Base-by-base conservation (phyloP, 768 basidiomycete genomes). In the Amanita thiersii region DNA sequence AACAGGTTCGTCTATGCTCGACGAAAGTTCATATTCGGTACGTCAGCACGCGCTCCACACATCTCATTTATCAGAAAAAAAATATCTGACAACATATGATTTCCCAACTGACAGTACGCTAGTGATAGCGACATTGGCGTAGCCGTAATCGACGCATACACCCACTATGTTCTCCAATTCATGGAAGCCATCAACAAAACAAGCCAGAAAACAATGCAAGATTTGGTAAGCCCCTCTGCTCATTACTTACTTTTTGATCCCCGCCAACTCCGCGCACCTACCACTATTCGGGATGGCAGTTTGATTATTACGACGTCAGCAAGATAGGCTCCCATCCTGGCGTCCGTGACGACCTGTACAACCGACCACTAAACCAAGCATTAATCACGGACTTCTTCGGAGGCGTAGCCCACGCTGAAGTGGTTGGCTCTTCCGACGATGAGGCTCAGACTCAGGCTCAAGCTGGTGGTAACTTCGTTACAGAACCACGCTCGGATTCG, bases 161-260 rank as follows among this genome's bases (percentile, higher is more conserved):
- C 94, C 0, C 96, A 98, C 62, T 85, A 86, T 53, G 70, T 93
- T 20, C 76, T 99, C 7, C 75, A 91, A 48, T 92, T 79, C 59
- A 81, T 99, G 72, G 96, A 98, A 58, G 74, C 77, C 12, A 81
- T 94, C 52, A 88, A 91, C 64, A 96, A 96, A 62, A 93, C 93
- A 0, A 86, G 81, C 36, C 75, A 79, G 32, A 69, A 71, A 12
- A 84, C 85, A 10, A 73, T 94, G 71, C 70, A 80, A 42, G 86
- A 94, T 52, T 69, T 96, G 37, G 91, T 92, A 45, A 32, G 84
- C 66, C 26, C 29, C 20, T 30, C n/a, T 33, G 25, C 24, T 35
- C 17, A 28, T 30, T 15, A 24, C 21, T 32, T n/a, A 5, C 4
- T 8, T 5, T 17, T 37, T 24, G 12, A 5, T 3, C 9, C 29